These are phyloP conservation scores for Vitis labrusca DNA, from an alignment of 164 flowering plant genomes.

Conservation along the genomic window DNA sequence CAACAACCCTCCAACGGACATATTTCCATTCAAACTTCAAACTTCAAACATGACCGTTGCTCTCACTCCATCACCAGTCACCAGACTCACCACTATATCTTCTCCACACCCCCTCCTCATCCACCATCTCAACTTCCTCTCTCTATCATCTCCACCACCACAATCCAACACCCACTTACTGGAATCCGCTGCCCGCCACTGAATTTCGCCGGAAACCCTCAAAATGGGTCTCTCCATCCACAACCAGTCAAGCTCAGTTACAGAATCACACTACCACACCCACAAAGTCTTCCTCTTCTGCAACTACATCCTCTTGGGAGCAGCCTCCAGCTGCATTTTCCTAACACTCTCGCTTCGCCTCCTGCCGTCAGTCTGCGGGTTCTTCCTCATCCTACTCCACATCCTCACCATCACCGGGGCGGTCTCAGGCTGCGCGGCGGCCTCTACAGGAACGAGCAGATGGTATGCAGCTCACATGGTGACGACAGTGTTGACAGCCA, in stretches of 20 bases:
- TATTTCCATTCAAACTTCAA: not conserved
- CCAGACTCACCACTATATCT: not conserved
- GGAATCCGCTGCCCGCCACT: not conserved
- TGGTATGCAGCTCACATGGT: constrained; percentile 80
- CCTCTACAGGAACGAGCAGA: constrained; percentile 36
- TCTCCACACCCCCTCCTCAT: not conserved
- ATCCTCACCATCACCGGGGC: constrained; percentile 55
- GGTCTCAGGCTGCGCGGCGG: constrained; percentile 48
- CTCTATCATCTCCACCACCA: not conserved
- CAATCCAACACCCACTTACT: not conserved
- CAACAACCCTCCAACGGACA: constrained; percentile 5
- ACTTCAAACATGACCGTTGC: not conserved
- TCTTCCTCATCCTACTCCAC: constrained; percentile 83
- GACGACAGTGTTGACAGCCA: constrained; percentile 67
- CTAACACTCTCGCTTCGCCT: constrained; percentile 79
- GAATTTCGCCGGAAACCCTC: not conserved
- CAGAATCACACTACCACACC: constrained; percentile 39
- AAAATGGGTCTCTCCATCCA: constrained; percentile 30
- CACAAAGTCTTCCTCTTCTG: constrained; percentile 68
- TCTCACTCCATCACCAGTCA: no score
- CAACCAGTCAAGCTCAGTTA: not conserved
- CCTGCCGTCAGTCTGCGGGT: constrained; percentile 59
- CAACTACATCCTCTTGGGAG: constrained; percentile 81
- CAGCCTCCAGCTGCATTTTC: constrained; percentile 85
- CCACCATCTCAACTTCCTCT: not conserved